These are phyloP conservation scores for Lupinus albus DNA, from an alignment of 306 rosid genomes.

Conservation along the genomic window DNA sequence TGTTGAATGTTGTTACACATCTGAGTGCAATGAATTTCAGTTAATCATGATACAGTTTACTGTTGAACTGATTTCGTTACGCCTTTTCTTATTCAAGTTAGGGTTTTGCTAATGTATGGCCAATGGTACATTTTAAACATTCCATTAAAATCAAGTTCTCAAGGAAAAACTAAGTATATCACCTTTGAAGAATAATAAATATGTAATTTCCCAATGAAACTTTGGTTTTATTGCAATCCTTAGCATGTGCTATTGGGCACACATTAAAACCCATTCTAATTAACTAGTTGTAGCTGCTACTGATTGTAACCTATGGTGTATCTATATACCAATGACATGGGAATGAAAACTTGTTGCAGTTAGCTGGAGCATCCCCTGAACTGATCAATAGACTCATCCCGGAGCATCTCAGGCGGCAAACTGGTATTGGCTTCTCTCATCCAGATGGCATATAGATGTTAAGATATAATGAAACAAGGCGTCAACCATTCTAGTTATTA, in stretches of 20 bases:
- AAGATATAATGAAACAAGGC: slow-evolving; percentile 49
- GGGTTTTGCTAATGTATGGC: no score
- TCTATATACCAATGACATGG: neutral
- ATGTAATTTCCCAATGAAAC: no score
- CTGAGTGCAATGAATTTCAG: neutral
- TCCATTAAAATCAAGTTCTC: no score
- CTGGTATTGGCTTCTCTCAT: slow-evolving; percentile 54
- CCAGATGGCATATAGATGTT: slow-evolving; percentile 60
- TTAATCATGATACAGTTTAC: neutral
- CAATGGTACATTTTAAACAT: no score
- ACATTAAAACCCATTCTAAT: neutral
- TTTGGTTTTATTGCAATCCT: no score
- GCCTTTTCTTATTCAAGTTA: neutral
- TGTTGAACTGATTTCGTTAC: slow-evolving; percentile 1
- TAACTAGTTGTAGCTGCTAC: neutral
- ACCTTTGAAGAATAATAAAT: no score
- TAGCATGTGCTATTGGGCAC: no score
- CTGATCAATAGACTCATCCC: slow-evolving; percentile 81
- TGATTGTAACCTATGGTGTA: neutral
- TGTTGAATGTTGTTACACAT: neutral
- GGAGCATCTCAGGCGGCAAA: slow-evolving; percentile 76
- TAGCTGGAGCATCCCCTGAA: slow-evolving; percentile 74
- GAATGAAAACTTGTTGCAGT: slow-evolving; percentile 50
- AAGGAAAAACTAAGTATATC: no score
- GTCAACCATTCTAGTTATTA: slow-evolving; percentile 46